Evolutionary conservation across 2,329 filamentous ascomycete genomes (phyloP), one percentile per base, ranked within the genome.

Genomic region (Sporothrix variecibatus): DNA sequence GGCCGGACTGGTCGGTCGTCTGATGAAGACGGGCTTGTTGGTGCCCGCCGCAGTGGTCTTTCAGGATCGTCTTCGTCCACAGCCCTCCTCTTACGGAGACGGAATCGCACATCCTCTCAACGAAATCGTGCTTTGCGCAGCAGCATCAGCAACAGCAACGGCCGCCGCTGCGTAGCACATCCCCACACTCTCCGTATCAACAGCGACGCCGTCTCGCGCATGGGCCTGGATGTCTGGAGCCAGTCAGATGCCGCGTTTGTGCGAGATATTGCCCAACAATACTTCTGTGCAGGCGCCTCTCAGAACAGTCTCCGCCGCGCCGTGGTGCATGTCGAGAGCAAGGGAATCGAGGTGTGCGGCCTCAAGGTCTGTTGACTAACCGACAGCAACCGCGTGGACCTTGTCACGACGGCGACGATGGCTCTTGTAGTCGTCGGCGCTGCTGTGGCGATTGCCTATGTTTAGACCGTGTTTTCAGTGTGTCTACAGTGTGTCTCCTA

Each of bases 161-260:
- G 9, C 31, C 15, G 17, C 17, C 23, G 26, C 68, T 38, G 28
- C 12, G 46, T 28, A 72, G 4, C 79, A 12, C 34, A 20, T 2
- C 43, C 31, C 8, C 31, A n/a, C 20, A 23, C 43, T 2, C 82
- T 93, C 68, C 84, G 86, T 15, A 83, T 95, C 28, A 87, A 87
- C 76, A 89, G 88, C 76, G 90, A 90, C 34, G 89, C 92, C 72
- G 81, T 95, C 69, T 87, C 89, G 74, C 85, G 86, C 64, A 92
- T 95, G 90, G 93, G 93, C 0, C 86, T 96, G 26, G 93, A 96
- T 78, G 86, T 91, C 0, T 96, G 93, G 93, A 94, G 92, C 79
- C 85, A 87, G 43, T 85, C 85, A 20, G 93, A 95, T 80, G 88
- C 88, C n/a, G 84, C 84, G 2, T 95, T 95, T 79, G 87, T 94